These are phyloP conservation scores for Fusarium proliferatum DNA, from an alignment of 2,329 filamentous ascomycete genomes.

Conservation along the genomic window DNA sequence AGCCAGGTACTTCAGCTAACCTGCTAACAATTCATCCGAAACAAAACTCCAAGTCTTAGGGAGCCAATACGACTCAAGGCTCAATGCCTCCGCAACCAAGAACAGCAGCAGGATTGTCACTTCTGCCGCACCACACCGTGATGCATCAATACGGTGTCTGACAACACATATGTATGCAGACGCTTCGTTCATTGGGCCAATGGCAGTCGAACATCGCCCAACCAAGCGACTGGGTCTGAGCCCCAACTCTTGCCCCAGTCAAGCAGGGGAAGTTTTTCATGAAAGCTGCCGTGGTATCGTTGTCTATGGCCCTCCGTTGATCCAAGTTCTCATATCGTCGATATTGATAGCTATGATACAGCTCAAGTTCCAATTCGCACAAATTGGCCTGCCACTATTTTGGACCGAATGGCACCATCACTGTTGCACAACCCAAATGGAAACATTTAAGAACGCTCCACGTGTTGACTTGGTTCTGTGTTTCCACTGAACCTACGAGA, in stretches of 20 bases:
- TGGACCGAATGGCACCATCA: constrained; percentile 23
- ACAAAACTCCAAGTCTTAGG: constrained; percentile 15
- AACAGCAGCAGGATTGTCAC: constrained; percentile 19
- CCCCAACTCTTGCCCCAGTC: constrained; percentile 17
- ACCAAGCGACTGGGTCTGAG: constrained; percentile 41
- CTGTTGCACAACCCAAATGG: constrained; percentile 42
- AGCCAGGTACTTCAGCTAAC: constrained; percentile 40
- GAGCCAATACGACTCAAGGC: constrained; percentile 18
- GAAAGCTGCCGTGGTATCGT: constrained; percentile 10
- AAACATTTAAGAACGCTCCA: constrained; percentile 44
- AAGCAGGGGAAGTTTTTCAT: constrained; percentile 25
- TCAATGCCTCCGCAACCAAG: constrained; percentile 8
- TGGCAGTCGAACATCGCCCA: constrained; percentile 25
- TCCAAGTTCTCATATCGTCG: constrained; percentile 16
- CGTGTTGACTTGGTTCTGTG: constrained; percentile 45
- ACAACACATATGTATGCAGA: constrained; percentile 40
- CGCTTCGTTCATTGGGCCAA: constrained; percentile 30
- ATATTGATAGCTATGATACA: background rate
- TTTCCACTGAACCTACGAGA: constrained; percentile 39
- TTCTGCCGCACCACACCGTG: constrained; percentile 28
- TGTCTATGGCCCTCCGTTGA: background rate
- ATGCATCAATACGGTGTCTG: constrained; percentile 41
- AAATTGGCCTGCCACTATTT: constrained; percentile 24
- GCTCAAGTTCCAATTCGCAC: background rate
- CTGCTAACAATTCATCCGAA: constrained; percentile 26